Evolutionary conservation across 495 filamentous ascomycete species (phyloP).

Genomic region (Penicillium argentinense): DNA sequence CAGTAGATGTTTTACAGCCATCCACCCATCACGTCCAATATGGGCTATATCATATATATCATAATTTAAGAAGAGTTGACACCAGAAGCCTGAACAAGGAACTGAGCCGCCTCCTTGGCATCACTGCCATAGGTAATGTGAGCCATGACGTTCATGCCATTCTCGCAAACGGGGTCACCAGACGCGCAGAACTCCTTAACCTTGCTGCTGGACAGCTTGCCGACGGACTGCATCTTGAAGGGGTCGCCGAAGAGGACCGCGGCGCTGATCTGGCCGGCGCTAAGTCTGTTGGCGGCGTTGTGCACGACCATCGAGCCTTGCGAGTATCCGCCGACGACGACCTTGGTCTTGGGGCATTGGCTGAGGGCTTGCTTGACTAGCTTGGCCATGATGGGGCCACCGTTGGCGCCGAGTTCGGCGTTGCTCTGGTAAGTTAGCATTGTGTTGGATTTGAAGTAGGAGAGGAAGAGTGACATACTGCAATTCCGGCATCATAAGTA

Average conservation of each 20-base stretch:
- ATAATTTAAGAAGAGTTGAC: constrained; percentile 10
- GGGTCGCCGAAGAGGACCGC: constrained; percentile 63
- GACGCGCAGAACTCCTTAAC: constrained; percentile 52
- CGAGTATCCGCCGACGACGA: constrained; percentile 62
- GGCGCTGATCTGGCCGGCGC: constrained; percentile 25
- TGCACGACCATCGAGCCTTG: constrained; percentile 56
- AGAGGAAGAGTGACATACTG: constrained; percentile 19
- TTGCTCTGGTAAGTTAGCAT: constrained; percentile 40
- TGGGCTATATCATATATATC: too few species aligned
- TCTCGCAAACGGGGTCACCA: constrained; percentile 55
- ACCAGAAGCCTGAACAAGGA: constrained; percentile 37
- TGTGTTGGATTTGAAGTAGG: background rate
- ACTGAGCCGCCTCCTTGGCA: constrained; percentile 48
- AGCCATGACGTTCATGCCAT: constrained; percentile 48
- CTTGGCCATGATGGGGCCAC: constrained; percentile 47
- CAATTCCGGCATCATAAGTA: constrained; percentile 46
- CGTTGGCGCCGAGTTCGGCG: constrained; percentile 40
- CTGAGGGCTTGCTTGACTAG: constrained; percentile 45
- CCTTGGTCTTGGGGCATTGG: constrained; percentile 59
- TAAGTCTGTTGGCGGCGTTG: constrained; percentile 43
- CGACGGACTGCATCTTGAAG: constrained; percentile 43
- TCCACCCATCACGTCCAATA: too few species aligned
- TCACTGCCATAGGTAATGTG: constrained; percentile 55
- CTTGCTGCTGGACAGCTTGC: constrained; percentile 43
- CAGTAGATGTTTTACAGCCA: too few species aligned